Evolutionary conservation across 2,329 filamentous ascomycete species (phyloP), one percentile per base, ranked within the genome.

Genomic region (Peltaster fructicola): DNA sequence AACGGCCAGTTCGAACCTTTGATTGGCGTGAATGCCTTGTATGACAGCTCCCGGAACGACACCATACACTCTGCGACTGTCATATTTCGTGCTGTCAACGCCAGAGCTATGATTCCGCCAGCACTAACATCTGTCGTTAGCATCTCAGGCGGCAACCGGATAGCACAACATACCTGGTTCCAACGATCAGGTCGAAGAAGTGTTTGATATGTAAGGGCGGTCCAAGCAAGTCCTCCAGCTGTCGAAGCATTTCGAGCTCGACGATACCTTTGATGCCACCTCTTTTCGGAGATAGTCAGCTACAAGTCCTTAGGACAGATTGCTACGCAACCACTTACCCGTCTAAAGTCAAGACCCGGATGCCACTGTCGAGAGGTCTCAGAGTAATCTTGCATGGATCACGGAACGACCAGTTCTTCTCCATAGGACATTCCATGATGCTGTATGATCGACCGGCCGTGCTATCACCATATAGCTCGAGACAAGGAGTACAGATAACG

Each of bases 151-250:
- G n/a, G n/a, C n/a, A n/a, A n/a, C n/a, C n/a, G n/a, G n/a, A n/a
- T n/a, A n/a, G n/a, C n/a, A n/a, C n/a, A n/a, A n/a, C n/a, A n/a
- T n/a, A n/a, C n/a, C n/a, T 51, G 17, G 52, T 54, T 3, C 53
- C 53, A 5, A 57, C 49, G 8, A 61, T 51, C 1, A 59, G 42
- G 30, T 61, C 57, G 24, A 61, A 57, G 32, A 60, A 58, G 9
- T 34, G 38, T 24, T 50, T 50, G 3, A 60, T 45, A 1, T 42
- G 41, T 6, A 60, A 32, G 1, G 36, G 34, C 5, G 37, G 38
- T 3, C 47, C 52, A 2, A 58, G 31, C 4, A 38, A 40, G 13
- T 32, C 32, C 30, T 59, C 47, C 5, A 61, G 43, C 5, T 34
- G 26, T 14, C 38, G 27, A 3, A 61, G 39, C 3, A 55, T 40